These are phyloP conservation scores for Hyaloperonospora brassicae DNA, from an alignment of 352 stramenopile genomes.

Conservation along the genomic window DNA sequence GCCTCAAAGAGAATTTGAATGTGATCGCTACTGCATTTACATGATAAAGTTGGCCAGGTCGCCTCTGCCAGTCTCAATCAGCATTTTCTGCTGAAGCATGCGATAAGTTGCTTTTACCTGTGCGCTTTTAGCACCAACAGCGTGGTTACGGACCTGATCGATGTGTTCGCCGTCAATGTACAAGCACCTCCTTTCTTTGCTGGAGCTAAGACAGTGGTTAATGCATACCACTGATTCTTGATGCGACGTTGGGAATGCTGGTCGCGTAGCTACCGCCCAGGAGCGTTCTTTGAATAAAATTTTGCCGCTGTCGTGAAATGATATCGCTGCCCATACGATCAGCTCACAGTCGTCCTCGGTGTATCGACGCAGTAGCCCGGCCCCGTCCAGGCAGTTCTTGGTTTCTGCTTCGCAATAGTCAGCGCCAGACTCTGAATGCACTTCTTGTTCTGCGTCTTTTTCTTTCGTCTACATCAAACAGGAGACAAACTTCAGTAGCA, in stretches of 20 bases:
- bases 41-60: slow-evolving; percentile 21
- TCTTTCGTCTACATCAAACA: slow-evolving; percentile 10
- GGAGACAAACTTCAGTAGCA: neutral
- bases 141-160: slow-evolving; percentile 25
- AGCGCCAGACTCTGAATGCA: slow-evolving; percentile 20
- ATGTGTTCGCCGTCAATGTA: slow-evolving; percentile 27
- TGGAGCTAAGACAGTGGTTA: slow-evolving; percentile 17
- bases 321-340: slow-evolving; percentile 24
- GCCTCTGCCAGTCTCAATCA: slow-evolving; percentile 13
- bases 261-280: slow-evolving; percentile 20
- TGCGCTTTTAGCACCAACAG: slow-evolving; percentile 17
- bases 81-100: slow-evolving; percentile 23
- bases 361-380: slow-evolving; percentile 16
- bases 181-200: slow-evolving; percentile 16
- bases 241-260: slow-evolving; percentile 7
- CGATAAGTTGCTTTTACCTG: slow-evolving; percentile 24
- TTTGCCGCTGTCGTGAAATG: slow-evolving; percentile 24
- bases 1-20: too few relatives aligned
- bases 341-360: slow-evolving; percentile 20
- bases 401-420: slow-evolving; percentile 16
- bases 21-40: too few relatives aligned
- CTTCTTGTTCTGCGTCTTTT: slow-evolving; percentile 11
- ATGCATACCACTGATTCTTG: slow-evolving; percentile 20
- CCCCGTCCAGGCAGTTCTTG: slow-evolving; percentile 20
- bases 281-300: slow-evolving; percentile 23